These are phyloP conservation scores for Kodamaea sagamina DNA, from an alignment of 805 yeast genomes.

Conservation along the genomic window DNA sequence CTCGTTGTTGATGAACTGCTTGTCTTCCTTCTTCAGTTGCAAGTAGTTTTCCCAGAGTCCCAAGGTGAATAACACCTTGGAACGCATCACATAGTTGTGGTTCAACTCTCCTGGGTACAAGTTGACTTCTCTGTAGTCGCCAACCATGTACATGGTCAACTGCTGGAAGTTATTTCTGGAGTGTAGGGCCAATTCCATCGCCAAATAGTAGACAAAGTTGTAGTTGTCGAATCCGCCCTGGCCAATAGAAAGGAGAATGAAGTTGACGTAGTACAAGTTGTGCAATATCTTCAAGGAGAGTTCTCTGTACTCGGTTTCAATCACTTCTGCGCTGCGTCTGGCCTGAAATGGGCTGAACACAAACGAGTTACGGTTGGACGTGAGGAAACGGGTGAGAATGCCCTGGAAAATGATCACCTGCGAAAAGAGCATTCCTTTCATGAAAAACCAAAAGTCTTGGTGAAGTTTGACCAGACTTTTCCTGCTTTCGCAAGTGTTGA, in stretches of 20 bases:
- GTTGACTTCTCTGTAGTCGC: slow-evolving; percentile 36
- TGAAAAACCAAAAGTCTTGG: slow-evolving; percentile 37
- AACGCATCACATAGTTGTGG: slow-evolving; percentile 27
- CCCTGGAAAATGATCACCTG: slow-evolving; percentile 55
- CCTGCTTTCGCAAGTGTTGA: slow-evolving; percentile 13
- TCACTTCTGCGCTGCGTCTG: slow-evolving; percentile 10
- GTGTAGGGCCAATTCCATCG: slow-evolving; percentile 43
- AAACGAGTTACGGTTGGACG: slow-evolving; percentile 20
- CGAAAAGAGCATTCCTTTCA: slow-evolving; percentile 48
- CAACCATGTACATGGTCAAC: slow-evolving; percentile 31
- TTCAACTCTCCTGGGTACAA: slow-evolving; percentile 30
- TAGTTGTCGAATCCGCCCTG: slow-evolving; percentile 66
- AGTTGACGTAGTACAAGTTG: slow-evolving; percentile 46
- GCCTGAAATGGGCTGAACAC: slow-evolving; percentile 12
- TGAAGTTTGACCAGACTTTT: slow-evolving; percentile 12
- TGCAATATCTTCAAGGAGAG: slow-evolving; percentile 36
- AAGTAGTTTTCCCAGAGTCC: slow-evolving; percentile 50
- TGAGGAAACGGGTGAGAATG: slow-evolving; percentile 39
- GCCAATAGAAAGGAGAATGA: slow-evolving; percentile 54
- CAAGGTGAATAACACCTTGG: slow-evolving; percentile 47
- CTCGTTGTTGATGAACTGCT: slow-evolving; percentile 22
- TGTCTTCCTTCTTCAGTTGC: slow-evolving; percentile 26
- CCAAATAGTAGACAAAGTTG: slow-evolving; percentile 56
- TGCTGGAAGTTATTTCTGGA: slow-evolving; percentile 18
- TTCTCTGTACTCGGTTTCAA: slow-evolving; percentile 30